Percentiles rank a stretch among this genome's conserved stretches.
Evolutionary conservation across 345 rosid species (phyloP).

Genomic region (Ceriops decandra): DNA sequence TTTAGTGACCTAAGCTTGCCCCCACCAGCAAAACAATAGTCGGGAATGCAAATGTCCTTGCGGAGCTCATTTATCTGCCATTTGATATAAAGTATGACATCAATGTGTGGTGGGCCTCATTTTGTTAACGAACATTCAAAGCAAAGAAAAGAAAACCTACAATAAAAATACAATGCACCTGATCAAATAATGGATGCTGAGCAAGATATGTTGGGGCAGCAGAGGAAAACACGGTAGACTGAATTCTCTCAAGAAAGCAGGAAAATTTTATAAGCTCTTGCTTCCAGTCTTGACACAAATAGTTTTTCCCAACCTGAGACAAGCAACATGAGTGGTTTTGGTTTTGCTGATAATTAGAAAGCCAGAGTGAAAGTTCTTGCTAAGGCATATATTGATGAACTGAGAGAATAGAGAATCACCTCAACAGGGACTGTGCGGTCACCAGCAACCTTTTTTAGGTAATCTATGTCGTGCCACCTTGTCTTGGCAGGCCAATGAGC

Average conservation of each 20-base stretch:
- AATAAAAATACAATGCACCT: slow-evolving; percentile 39
- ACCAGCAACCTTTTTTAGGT: slow-evolving; percentile 72
- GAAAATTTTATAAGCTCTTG: slow-evolving; percentile 94
- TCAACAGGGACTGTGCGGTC: slow-evolving; percentile 93
- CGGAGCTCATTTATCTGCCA: slow-evolving; percentile 78
- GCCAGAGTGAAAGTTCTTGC: background rate
- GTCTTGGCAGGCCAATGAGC: slow-evolving; percentile 90
- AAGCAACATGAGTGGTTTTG: background rate
- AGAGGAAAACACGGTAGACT: slow-evolving; percentile 40
- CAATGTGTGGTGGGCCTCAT: slow-evolving; percentile 16
- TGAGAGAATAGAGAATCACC: slow-evolving; percentile 50
- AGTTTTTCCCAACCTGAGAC: slow-evolving; percentile 92
- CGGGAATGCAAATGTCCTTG: slow-evolving; percentile 81
- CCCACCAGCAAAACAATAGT: slow-evolving; percentile 92
- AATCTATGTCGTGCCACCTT: slow-evolving; percentile 86
- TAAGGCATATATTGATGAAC: slow-evolving; percentile 7
- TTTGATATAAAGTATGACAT: slow-evolving; percentile 11
- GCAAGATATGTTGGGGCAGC: slow-evolving; percentile 77
- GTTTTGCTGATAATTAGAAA: background rate
- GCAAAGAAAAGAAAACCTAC: background rate
- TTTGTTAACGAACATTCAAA: slow-evolving; percentile 3
- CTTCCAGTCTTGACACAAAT: slow-evolving; percentile 89
- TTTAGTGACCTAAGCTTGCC: slow-evolving; percentile 83
- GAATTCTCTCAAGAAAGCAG: slow-evolving; percentile 79
- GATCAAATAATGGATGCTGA: slow-evolving; percentile 93